These are phyloP conservation scores for Pseudisothecium myosuroides DNA, from an alignment of 225 moss, liverwort and hornwort genomes.

Conservation along the genomic window DNA sequence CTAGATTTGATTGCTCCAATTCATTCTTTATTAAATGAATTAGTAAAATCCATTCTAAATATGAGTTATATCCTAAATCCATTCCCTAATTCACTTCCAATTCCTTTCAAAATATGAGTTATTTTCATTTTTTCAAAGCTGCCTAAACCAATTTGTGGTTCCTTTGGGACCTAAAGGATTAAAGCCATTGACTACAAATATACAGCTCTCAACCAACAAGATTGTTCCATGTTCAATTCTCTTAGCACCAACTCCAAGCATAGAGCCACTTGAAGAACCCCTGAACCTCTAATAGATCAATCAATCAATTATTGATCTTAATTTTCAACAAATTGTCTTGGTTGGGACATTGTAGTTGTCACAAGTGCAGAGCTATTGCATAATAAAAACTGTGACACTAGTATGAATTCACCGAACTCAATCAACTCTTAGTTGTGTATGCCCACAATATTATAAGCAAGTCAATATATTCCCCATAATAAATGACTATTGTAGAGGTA, in stretches of 20 bases:
- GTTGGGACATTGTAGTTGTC: background rate
- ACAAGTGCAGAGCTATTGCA: background rate
- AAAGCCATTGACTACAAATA: background rate
- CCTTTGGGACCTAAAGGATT: fast-evolving
- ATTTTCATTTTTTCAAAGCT: background rate
- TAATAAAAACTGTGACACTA: background rate
- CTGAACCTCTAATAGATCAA: background rate
- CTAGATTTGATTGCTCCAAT: background rate
- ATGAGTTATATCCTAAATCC: background rate
- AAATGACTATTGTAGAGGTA: background rate
- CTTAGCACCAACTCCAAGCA: background rate
- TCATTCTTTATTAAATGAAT: background rate
- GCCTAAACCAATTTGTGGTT: fast-evolving
- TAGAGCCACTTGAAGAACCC: background rate
- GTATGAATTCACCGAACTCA: background rate
- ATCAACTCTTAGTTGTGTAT: background rate
- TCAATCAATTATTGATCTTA: background rate
- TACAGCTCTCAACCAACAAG: background rate
- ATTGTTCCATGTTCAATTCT: background rate
- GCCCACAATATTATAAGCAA: background rate
- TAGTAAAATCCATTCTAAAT: background rate
- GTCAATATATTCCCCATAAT: background rate
- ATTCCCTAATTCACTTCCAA: background rate
- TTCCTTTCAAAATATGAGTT: background rate
- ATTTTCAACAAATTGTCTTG: fast-evolving